These are phyloP conservation scores for Phytopythium litorale DNA, from an alignment of 352 stramenopile genomes.

Conservation along the genomic window DNA sequence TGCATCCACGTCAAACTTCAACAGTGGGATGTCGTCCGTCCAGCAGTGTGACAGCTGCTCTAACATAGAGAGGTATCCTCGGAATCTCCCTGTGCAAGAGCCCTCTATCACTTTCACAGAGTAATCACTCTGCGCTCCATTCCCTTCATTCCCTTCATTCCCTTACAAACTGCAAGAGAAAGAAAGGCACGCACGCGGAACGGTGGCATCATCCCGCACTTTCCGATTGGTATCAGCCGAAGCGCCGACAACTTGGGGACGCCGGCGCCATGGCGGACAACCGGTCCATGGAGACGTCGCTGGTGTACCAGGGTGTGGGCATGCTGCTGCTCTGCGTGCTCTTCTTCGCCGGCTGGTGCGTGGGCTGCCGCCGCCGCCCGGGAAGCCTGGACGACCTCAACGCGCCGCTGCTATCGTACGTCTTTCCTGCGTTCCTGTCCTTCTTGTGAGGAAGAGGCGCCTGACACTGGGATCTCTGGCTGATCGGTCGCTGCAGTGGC, in stretches of 20 bases:
- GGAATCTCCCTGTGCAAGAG: conserved; percentile 4
- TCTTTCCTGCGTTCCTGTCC: neutral
- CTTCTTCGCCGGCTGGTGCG: conserved; percentile 50
- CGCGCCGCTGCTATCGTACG: conserved; percentile 43
- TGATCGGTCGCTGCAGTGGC: conserved; percentile 8
- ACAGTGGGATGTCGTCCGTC: neutral
- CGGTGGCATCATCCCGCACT: neutral
- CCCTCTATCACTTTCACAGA: neutral
- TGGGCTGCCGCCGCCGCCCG: conserved; percentile 34
- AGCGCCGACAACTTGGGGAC: neutral
- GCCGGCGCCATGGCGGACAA: conserved; percentile 8
- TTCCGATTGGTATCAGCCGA: neutral
- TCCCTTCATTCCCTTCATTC: neutral
- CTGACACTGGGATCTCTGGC: neutral
- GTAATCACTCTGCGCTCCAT: neutral
- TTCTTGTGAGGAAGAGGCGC: neutral
- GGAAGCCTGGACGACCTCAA: conserved; percentile 40
- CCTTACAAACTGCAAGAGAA: neutral
- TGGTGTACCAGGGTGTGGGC: conserved; percentile 58
- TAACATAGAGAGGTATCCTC: conserved; percentile 2
- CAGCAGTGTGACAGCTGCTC: neutral
- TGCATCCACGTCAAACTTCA: neutral
- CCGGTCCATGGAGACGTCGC: conserved; percentile 25
- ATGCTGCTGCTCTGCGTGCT: conserved; percentile 50
- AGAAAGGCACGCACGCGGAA: neutral